Evolutionary conservation across 495 filamentous ascomycete species (phyloP).

Genomic region (Penicillium cataractarum): DNA sequence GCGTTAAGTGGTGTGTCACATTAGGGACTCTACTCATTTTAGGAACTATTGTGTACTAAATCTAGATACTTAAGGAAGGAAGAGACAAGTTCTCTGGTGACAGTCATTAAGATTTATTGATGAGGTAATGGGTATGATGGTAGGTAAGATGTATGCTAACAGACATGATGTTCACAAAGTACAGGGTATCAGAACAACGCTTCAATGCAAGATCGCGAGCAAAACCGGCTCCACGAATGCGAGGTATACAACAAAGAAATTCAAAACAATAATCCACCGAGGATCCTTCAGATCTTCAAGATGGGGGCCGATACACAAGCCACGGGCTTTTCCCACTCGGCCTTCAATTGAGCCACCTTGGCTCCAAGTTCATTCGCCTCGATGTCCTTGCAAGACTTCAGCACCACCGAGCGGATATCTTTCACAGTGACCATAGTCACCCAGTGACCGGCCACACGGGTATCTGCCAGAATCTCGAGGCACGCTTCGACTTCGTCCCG

Average conservation of each 20-base stretch:
- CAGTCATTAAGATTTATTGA: constrained; percentile 21
- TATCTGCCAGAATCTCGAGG: constrained; percentile 46
- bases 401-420: constrained; percentile 45
- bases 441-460: constrained; percentile 49
- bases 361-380: constrained; percentile 43
- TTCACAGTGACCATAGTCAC: constrained; percentile 47
- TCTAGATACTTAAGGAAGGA: not conserved
- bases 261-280: constrained; percentile 11
- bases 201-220: constrained; percentile 38
- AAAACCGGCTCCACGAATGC: constrained; percentile 30
- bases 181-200: constrained; percentile 39
- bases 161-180: constrained; percentile 11
- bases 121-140: constrained; percentile 18
- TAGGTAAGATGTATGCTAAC: constrained; percentile 20
- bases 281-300: constrained; percentile 19
- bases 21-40: too few species aligned
- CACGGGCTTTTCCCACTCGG: constrained; percentile 33
- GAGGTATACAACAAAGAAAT: constrained; percentile 33
- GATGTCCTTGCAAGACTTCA: constrained; percentile 48
- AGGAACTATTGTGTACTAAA: too few species aligned
- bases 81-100: constrained; percentile 2
- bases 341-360: constrained; percentile 41
- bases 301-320: constrained; percentile 17
- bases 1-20: constrained; percentile 28
- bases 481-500: constrained; percentile 45